Conservation (phyloP, 2,329 filamentous ascomycete species). For the Clonostachys rosea region DNA sequence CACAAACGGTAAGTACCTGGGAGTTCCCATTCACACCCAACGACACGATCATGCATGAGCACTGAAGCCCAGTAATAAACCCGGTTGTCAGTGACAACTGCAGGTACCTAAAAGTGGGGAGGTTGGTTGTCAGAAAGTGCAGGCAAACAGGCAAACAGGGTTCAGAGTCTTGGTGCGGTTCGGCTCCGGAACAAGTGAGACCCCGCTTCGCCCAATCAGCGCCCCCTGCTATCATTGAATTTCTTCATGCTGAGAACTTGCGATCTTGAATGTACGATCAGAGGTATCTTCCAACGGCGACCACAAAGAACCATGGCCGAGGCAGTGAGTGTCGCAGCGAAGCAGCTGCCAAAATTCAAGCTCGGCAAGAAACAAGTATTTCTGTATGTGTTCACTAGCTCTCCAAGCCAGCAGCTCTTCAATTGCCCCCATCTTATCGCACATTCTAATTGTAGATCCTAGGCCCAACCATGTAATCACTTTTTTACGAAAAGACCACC, state of each 20-base stretch:
- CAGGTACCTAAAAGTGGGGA: background rate
- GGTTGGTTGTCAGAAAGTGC: background rate
- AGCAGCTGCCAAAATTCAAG: constrained; percentile 35
- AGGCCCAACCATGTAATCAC: constrained; percentile 81
- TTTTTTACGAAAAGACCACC: constrained; percentile 66
- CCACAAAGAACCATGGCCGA: constrained; percentile 26
- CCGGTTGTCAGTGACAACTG: background rate
- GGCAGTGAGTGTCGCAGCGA: constrained; percentile 27
- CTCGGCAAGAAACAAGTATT: constrained; percentile 51
- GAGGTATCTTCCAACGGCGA: too few relatives aligned
- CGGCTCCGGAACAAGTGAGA: background rate
- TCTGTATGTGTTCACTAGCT: constrained; percentile 33
- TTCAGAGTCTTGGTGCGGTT: background rate
- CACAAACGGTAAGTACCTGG: background rate
- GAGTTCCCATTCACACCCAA: background rate
- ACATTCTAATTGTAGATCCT: constrained; percentile 3
- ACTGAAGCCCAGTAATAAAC: background rate
- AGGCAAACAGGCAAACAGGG: background rate
- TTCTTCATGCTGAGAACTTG: too few relatives aligned
- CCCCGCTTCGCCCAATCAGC: constrained; percentile 1
- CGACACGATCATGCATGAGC: background rate
- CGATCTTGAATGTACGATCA: too few relatives aligned
- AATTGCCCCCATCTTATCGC: background rate
- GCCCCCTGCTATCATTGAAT: background rate
- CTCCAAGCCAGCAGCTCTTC: background rate